A percentile compares a stretch with the other conserved stretches of the same genome.
phyloP scores from a whole-genome alignment of 345 rosid genomes.

The Clarkia xantiana region DNA sequence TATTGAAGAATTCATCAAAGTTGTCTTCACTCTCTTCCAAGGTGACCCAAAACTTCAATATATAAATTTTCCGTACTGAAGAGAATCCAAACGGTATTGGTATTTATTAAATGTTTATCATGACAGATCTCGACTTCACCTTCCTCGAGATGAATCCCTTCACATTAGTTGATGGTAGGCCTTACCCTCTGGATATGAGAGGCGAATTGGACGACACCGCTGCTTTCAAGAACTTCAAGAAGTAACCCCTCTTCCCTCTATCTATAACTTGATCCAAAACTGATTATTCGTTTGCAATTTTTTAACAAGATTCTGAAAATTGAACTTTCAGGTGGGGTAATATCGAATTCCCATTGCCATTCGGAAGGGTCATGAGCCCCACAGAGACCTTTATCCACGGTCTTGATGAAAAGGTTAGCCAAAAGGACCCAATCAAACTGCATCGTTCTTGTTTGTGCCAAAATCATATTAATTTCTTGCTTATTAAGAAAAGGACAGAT shows the following conservation, averaged over 20 bases:
- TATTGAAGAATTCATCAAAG: conserved; percentile 60
- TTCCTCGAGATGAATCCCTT: conserved; percentile 99
- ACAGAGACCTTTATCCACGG: conserved; percentile 83
- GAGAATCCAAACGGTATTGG: no score
- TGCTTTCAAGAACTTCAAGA: conserved; percentile 92
- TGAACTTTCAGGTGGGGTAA: conserved; percentile 59
- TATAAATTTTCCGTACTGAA: background rate
- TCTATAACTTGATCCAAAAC: background rate
- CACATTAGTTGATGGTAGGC: conserved; percentile 76
- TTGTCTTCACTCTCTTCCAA: conserved; percentile 61
- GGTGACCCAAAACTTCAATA: conserved; percentile 23
- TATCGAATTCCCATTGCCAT: conserved; percentile 87
- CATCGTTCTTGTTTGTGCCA: no score
- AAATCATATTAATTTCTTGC: no score
- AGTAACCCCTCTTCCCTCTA: conserved; percentile 18
- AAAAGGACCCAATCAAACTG: background rate
- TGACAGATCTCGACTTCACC: conserved; percentile 82
- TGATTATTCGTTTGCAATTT: background rate
- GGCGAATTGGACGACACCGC: conserved; percentile 98
- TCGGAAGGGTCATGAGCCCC: conserved; percentile 89
- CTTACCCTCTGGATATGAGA: conserved; percentile 97
- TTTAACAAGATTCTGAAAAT: background rate
- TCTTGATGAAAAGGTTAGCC: conserved; percentile 78
- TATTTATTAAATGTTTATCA: background rate
- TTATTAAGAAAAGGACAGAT: no score